Evolutionary conservation across 2,329 filamentous ascomycete species (phyloP), one percentile per base, ranked within the genome.

Genomic region (Fusarium sp.): DNA sequence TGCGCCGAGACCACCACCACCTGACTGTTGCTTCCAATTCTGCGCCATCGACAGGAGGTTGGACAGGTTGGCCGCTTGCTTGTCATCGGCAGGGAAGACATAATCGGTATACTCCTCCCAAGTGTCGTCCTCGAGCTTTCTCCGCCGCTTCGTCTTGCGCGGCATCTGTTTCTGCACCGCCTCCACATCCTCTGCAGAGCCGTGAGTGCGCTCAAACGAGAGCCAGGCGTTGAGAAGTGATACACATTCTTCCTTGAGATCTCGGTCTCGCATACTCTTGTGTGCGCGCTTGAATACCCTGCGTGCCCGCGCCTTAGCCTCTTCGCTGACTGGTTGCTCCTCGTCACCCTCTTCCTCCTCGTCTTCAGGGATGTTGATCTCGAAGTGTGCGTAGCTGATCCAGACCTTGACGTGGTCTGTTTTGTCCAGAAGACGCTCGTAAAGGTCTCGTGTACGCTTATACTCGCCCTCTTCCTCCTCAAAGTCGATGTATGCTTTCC

Each of bases 331-430:
- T 3, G 81, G 91, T 82, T 75, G 89, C 83, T 91, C 90, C 63
- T 90, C 88, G 20, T 87, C 88, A 5, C 85, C 85, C 11, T 83
- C 82, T 6, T 81, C 82, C 13, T 85, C 90, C 40, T 89, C 88
- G 53, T 89, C 87, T 59, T 97, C 94, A 44, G 94, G 94, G 0
- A 97, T 90, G 78, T 96, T 95, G 83, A 98, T 93, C 81, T 99
- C 96, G 77, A 99, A 98, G 79, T 97, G 93, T n/a, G 96, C 96
- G 81, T 95, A 99, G 79, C 93, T 95, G 80, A 96, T 97, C 96
- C 96, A 99, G 63, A 99, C 96, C 85, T 98, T 99, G 85, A 98
- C 94, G 77, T 99, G 96, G 76, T 96, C 91, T n/a, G 96, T 97
- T 89, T 97, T 98, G 75, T 93, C 86, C 43, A 99, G 87, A 14